A percentile compares a stretch with the other conserved stretches of the same genome.
Evolutionary conservation across 2,329 filamentous ascomycete species (phyloP).

Genomic region (Fusarium dlaminii): DNA sequence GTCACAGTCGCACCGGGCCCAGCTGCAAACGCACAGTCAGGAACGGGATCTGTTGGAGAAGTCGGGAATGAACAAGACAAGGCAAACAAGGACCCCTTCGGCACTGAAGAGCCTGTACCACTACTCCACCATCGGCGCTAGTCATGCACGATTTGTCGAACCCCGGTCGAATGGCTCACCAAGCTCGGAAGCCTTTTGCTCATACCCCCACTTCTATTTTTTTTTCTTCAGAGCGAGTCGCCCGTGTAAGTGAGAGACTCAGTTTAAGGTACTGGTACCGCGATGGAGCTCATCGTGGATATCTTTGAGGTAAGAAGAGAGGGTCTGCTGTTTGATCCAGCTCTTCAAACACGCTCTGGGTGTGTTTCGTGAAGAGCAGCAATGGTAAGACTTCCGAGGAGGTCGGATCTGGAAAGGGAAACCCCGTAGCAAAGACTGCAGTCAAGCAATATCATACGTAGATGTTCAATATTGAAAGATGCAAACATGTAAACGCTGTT

Average conservation of each 20-base stretch:
- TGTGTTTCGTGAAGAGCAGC: constrained; percentile 4
- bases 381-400: constrained; percentile 1
- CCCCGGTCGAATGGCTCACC: constrained; percentile 31
- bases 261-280: constrained; percentile 36
- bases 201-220: constrained; percentile 16
- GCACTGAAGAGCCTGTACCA: constrained; percentile 31
- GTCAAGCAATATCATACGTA: not conserved
- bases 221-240: constrained; percentile 8
- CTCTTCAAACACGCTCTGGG: constrained; percentile 33
- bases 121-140: constrained; percentile 34
- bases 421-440: constrained; percentile 6
- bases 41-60: constrained; percentile 31
- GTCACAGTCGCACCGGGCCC: constrained; percentile 5
- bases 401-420: constrained; percentile 19
- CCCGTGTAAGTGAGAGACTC: constrained; percentile 27
- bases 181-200: constrained; percentile 16
- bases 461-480: not conserved
- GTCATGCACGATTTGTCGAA: constrained; percentile 45
- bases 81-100: constrained; percentile 32
- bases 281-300: constrained; percentile 33
- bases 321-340: constrained; percentile 27
- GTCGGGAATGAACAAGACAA: not conserved
- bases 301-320: constrained; percentile 26
- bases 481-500: not conserved
- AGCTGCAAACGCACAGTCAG: constrained; percentile 9